phyloP scores from a whole-genome alignment of 768 basidiomycete species.

The Naganishia vishniacii region DNA sequence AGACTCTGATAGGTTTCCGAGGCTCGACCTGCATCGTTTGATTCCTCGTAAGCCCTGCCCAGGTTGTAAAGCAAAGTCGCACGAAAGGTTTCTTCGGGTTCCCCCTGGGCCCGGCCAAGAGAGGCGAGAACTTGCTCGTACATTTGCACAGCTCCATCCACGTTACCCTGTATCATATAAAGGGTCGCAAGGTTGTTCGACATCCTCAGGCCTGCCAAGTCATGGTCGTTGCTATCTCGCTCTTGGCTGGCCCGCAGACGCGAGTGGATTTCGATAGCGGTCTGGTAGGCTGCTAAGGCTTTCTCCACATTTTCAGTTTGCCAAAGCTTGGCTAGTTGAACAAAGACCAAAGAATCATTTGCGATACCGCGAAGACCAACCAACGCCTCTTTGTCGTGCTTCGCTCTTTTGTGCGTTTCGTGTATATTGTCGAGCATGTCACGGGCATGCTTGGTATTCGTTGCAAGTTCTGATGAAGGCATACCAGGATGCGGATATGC shows the following conservation, averaged over 20 bases:
- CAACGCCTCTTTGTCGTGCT: slow-evolving; percentile 43
- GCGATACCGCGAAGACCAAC: slow-evolving; percentile 55
- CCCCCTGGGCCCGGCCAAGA: slow-evolving; percentile 32
- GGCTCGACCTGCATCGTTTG: slow-evolving; percentile 66
- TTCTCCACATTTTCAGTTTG: slow-evolving; percentile 71
- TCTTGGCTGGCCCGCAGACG: slow-evolving; percentile 27
- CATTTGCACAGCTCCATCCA: slow-evolving; percentile 40
- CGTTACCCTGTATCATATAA: slow-evolving; percentile 60
- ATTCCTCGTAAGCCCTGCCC: slow-evolving; percentile 82
- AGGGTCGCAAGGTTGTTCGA: slow-evolving; percentile 76
- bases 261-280: slow-evolving; percentile 59
- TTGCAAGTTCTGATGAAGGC: slow-evolving; percentile 63
- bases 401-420: slow-evolving; percentile 51
- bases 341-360: slow-evolving; percentile 78
- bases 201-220: slow-evolving; percentile 59
- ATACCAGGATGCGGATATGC: slow-evolving; percentile 74
- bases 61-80: slow-evolving; percentile 87
- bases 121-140: slow-evolving; percentile 41
- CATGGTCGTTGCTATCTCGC: slow-evolving; percentile 11
- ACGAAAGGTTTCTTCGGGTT: slow-evolving; percentile 53
- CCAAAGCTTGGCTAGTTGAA: slow-evolving; percentile 87
- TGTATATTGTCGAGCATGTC: slow-evolving; percentile 64
- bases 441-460: slow-evolving; percentile 68
- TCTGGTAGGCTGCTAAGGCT: slow-evolving; percentile 65
- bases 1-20: slow-evolving; percentile 82